These are phyloP conservation scores for Glycine soja DNA, from an alignment of 306 rosid genomes.

Conservation along the genomic window DNA sequence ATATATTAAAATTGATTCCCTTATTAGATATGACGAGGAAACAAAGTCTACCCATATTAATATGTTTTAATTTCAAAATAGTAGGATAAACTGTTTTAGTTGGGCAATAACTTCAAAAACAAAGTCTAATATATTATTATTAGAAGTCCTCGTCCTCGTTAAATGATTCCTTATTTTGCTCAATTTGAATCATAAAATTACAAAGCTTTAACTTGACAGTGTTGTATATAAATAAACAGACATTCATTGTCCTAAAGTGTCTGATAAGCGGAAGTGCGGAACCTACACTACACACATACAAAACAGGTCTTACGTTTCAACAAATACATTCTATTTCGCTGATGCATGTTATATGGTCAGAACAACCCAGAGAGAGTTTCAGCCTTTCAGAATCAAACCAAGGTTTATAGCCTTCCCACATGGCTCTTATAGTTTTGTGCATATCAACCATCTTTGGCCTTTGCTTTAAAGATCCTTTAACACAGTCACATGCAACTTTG, in stretches of 20 bases:
- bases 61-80: not conserved
- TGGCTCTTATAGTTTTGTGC: conserved; percentile 25
- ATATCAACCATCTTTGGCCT: conserved; percentile 51
- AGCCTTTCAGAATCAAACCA: conserved; percentile 21
- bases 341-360: conserved; percentile 4
- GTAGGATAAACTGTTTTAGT: not conserved
- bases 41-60: no score
- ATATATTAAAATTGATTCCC: conserved; percentile 19
- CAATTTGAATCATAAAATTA: no score
- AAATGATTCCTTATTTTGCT: no score
- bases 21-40: conserved; percentile 9
- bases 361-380: not conserved
- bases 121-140: no score
- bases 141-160: no score
- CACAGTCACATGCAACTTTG: conserved; percentile 46
- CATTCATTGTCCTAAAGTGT: no score
- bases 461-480: conserved; percentile 28
- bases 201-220: no score
- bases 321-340: no score
- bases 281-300: no score
- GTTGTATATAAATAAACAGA: no score
- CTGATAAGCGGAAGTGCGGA: no score
- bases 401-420: conserved; percentile 40
- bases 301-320: no score
- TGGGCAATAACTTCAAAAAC: not conserved